Evolutionary conservation across 192 early-diverging fungal species (phyloP).

Genomic region (Dissophora globulifera): DNA sequence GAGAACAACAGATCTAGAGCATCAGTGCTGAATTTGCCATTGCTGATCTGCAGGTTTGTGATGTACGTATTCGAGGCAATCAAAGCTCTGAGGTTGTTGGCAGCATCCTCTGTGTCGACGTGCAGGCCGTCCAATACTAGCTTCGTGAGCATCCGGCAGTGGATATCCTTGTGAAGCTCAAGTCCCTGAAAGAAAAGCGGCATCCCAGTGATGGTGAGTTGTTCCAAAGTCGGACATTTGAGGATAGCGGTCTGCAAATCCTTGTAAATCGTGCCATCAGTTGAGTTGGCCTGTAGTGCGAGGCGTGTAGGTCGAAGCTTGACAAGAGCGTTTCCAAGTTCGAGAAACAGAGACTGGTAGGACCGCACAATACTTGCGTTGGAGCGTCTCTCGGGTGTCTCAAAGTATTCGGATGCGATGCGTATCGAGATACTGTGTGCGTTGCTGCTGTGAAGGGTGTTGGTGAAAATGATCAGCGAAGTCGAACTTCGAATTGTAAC

Average conservation of each 20-base stretch:
- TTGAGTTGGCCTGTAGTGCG: not conserved
- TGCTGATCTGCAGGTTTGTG: not conserved
- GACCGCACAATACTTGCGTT: not conserved
- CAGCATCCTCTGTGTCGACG: not conserved
- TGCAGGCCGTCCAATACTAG: not conserved
- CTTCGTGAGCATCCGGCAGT: not conserved
- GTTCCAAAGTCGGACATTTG: not conserved
- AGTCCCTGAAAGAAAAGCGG: conserved; percentile 2
- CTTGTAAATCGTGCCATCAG: not conserved
- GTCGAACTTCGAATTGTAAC: not conserved
- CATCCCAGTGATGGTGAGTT: not conserved
- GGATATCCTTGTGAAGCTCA: not conserved
- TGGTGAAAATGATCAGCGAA: conserved; percentile 15
- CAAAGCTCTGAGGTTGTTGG: not conserved
- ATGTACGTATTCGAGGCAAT: not conserved
- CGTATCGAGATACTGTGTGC: not conserved
- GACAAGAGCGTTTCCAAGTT: not conserved
- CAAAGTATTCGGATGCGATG: conserved; percentile 10
- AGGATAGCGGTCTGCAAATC: not conserved
- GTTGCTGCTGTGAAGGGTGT: not conserved
- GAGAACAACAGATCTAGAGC: conserved; percentile 1
- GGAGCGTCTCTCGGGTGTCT: not conserved
- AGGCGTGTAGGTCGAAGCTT: not conserved
- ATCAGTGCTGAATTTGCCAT: not conserved
- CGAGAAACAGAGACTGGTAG: not conserved